Evolutionary conservation across 1,139 yeast species (phyloP).

Genomic region (Yamadazyma diddensiae): DNA sequence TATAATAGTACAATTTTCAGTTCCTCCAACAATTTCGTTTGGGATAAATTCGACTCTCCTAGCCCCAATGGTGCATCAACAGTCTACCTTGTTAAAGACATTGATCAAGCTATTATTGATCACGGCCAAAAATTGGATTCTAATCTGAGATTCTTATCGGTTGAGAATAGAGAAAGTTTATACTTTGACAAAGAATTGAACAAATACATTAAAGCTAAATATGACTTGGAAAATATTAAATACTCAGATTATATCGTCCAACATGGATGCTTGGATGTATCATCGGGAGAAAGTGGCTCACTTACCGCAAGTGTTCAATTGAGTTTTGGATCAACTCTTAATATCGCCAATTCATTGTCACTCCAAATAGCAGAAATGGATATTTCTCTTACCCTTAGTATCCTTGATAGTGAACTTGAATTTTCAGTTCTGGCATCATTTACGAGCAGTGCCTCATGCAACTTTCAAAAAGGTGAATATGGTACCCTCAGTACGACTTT

Average conservation of each 20-base stretch:
- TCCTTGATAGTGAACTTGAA: constrained; percentile 5
- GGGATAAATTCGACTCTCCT: no score
- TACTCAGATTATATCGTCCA: constrained; percentile 1
- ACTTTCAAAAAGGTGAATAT: constrained; percentile 15
- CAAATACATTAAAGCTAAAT: constrained; percentile 14
- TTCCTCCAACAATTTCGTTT: no score
- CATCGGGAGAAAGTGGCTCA: background rate
- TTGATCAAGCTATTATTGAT: constrained; percentile 10
- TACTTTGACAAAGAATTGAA: constrained; percentile 16
- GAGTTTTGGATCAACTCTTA: constrained; percentile 1
- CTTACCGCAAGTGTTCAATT: background rate
- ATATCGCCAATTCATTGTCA: constrained; percentile 2
- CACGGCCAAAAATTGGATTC: constrained; percentile 6
- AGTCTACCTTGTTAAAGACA: constrained; percentile 9
- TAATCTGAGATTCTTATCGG: constrained; percentile 13
- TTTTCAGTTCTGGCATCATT: constrained; percentile 4
- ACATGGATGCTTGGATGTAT: constrained; percentile 7
- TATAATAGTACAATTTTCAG: no score
- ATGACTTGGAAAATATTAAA: constrained; percentile 2
- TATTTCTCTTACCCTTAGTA: constrained; percentile 4
- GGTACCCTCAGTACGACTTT: constrained; percentile 13
- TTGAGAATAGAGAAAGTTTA: constrained; percentile 11
- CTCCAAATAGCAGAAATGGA: constrained; percentile 6
- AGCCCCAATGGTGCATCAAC: no score
- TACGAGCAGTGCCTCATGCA: constrained; percentile 13